phyloP scores from a whole-genome alignment of 2,329 filamentous ascomycete genomes.

The Colletotrichum orbiculare region DNA sequence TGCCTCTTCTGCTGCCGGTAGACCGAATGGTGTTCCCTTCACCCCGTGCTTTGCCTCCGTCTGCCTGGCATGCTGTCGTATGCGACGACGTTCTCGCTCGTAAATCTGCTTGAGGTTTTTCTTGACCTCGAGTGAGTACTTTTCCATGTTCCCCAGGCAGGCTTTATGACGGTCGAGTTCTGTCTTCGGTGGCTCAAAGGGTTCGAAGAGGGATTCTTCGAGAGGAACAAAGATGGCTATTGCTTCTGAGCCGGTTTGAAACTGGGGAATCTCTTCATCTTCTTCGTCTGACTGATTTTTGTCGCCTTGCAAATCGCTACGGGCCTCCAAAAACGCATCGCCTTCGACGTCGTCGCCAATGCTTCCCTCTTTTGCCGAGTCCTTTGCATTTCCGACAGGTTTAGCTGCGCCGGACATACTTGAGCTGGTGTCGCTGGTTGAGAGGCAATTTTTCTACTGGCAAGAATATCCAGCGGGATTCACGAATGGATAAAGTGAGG shows the following conservation, averaged over 20 bases:
- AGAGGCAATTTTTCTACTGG: too few species aligned
- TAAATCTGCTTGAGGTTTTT: conserved; percentile 48
- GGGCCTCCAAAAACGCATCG: not conserved
- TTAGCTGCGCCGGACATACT: too few species aligned
- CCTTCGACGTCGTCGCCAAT: not conserved
- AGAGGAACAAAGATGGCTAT: conserved; percentile 49
- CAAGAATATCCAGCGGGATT: too few species aligned
- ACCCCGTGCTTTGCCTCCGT: conserved; percentile 16
- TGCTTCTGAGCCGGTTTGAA: conserved; percentile 35
- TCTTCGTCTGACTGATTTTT: conserved; percentile 13
- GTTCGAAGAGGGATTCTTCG: conserved; percentile 44
- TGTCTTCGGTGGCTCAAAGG: conserved; percentile 40
- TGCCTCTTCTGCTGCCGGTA: conserved; percentile 11
- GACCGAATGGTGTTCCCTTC: conserved; percentile 9
- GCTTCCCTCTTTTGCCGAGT: not conserved
- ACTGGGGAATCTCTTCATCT: conserved; percentile 39
- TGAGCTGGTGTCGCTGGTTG: too few species aligned
- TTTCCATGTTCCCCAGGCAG: conserved; percentile 46
- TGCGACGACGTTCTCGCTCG: conserved; percentile 46
- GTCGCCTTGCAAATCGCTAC: not conserved
- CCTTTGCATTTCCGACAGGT: too few species aligned
- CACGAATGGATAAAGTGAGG: too few species aligned
- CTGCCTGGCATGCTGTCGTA: conserved; percentile 40
- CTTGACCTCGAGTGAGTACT: conserved; percentile 43
- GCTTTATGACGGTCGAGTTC: conserved; percentile 43